Evolutionary conservation across 2,329 filamentous ascomycete species (phyloP).

Genomic region (Trichoderma sp.): DNA sequence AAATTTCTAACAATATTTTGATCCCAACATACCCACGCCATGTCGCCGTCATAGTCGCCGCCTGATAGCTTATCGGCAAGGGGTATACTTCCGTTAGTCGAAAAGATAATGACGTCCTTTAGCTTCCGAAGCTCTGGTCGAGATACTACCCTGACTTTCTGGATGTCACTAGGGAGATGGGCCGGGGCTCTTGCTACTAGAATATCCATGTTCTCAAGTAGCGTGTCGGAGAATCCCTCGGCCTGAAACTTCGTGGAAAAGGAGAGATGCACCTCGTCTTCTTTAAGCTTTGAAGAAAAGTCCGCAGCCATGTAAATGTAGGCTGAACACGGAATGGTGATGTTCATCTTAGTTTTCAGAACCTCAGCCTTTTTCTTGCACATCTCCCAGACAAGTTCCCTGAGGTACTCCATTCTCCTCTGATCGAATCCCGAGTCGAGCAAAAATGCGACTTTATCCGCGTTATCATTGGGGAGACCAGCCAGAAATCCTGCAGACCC

Average conservation of each 20-base stretch:
- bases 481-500: slow-evolving; percentile 44
- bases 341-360: slow-evolving; percentile 55
- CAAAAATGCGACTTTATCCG: slow-evolving; percentile 54
- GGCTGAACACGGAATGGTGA: slow-evolving; percentile 59
- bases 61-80: slow-evolving; percentile 71
- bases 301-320: slow-evolving; percentile 67
- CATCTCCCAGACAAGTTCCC: slow-evolving; percentile 45
- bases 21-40: slow-evolving; percentile 77
- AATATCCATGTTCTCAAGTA: slow-evolving; percentile 57
- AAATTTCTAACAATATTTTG: slow-evolving; percentile 64
- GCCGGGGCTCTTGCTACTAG: slow-evolving; percentile 69
- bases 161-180: slow-evolving; percentile 68
- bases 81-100: slow-evolving; percentile 57
- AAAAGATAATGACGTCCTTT: slow-evolving; percentile 78
- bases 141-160: slow-evolving; percentile 60
- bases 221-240: slow-evolving; percentile 51
- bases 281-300: slow-evolving; percentile 56
- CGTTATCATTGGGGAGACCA: slow-evolving; percentile 48
- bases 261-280: slow-evolving; percentile 64
- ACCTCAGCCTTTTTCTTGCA: slow-evolving; percentile 52
- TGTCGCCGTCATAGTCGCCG: slow-evolving; percentile 79
- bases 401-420: slow-evolving; percentile 45
- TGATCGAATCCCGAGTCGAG: slow-evolving; percentile 60
- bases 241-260: slow-evolving; percentile 65
- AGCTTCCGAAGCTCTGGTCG: slow-evolving; percentile 61